phyloP scores from a whole-genome alignment of 805 yeast species.

The Danielozyma ontarioensis region DNA sequence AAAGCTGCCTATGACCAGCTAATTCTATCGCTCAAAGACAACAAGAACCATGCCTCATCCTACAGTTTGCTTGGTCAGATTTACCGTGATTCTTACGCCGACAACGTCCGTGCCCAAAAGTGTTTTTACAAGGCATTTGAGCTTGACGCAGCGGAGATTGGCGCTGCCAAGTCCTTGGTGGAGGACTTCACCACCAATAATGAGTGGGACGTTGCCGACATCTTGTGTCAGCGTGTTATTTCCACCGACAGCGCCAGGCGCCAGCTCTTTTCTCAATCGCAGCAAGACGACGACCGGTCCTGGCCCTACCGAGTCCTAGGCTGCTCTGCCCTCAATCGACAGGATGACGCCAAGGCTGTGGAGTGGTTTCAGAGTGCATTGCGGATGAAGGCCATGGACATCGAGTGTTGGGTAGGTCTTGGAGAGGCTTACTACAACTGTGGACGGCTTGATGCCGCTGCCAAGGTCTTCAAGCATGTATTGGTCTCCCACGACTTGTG shows the following conservation, averaged over 20 bases:
- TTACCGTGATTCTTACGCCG: constrained; percentile 56
- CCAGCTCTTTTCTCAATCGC: constrained; percentile 25
- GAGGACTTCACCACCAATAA: constrained; percentile 57
- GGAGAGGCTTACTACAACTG: constrained; percentile 90
- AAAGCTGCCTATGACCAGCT: constrained; percentile 54
- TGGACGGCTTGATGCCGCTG: constrained; percentile 84
- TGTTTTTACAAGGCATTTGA: constrained; percentile 90
- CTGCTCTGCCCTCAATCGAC: constrained; percentile 63
- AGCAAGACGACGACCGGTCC: constrained; percentile 35
- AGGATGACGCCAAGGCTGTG: constrained; percentile 73
- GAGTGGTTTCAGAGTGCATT: constrained; percentile 86
- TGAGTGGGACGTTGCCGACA: constrained; percentile 85
- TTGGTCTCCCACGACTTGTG: constrained; percentile 50
- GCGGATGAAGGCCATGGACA: constrained; percentile 59
- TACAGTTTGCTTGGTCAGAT: constrained; percentile 76
- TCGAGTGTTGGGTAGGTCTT: constrained; percentile 87
- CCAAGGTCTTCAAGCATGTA: constrained; percentile 73
- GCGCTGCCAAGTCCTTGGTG: constrained; percentile 70
- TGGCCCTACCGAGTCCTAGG: constrained; percentile 95
- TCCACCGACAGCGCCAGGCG: constrained; percentile 57
- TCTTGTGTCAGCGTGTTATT: constrained; percentile 62
- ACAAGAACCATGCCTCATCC: constrained; percentile 67
- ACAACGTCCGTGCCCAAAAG: constrained; percentile 66
- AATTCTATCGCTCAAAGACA: constrained; percentile 57
- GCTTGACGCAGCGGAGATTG: constrained; percentile 67